Percentiles rank a stretch among this genome's conserved stretches.
Conservation (phyloP, 1,284 basidiomycete genomes). For the Stereum hirsutum region DNA sequence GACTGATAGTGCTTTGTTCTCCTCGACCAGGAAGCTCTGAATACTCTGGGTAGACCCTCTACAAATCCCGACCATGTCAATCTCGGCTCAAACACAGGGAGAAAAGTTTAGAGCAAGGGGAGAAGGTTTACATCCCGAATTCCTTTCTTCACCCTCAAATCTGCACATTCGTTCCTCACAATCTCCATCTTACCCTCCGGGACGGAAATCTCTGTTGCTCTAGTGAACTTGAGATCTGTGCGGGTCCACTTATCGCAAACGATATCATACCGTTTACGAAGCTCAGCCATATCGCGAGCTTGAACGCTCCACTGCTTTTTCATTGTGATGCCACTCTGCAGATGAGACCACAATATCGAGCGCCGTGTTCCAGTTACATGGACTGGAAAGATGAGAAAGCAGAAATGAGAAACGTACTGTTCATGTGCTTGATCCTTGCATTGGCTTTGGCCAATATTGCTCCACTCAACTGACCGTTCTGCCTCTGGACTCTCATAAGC, state of each 20-base stretch:
- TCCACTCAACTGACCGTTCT: constrained; percentile 55
- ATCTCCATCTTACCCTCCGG: constrained; percentile 58
- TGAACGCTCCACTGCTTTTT: constrained; percentile 48
- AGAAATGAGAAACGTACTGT: constrained; percentile 34
- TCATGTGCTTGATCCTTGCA: constrained; percentile 68
- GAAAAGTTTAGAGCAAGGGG: neutral
- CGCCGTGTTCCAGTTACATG: no score
- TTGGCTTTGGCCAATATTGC: constrained; percentile 72
- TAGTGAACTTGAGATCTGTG: constrained; percentile 55
- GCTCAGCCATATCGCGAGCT: constrained; percentile 48
- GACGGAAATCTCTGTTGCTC: constrained; percentile 52
- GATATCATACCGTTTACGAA: constrained; percentile 57
- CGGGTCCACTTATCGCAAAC: constrained; percentile 60
- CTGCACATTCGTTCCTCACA: constrained; percentile 76
- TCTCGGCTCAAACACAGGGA: no score
- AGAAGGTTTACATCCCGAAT: constrained; percentile 73
- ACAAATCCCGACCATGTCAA: no score
- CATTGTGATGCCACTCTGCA: constrained; percentile 57
- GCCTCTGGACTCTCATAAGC: constrained; percentile 51
- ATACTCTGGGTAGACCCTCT: constrained; percentile 52
- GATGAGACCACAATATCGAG: constrained; percentile 1
- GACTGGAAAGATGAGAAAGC: neutral
- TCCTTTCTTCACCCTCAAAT: constrained; percentile 84
- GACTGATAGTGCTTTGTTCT: constrained; percentile 71
- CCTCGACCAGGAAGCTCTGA: constrained; percentile 73